A percentile compares a stretch with the other conserved stretches of the same genome.
These are phyloP conservation scores for Ilex paraguariensis DNA, from an alignment of 305 asterid species.

Conservation along the genomic window DNA sequence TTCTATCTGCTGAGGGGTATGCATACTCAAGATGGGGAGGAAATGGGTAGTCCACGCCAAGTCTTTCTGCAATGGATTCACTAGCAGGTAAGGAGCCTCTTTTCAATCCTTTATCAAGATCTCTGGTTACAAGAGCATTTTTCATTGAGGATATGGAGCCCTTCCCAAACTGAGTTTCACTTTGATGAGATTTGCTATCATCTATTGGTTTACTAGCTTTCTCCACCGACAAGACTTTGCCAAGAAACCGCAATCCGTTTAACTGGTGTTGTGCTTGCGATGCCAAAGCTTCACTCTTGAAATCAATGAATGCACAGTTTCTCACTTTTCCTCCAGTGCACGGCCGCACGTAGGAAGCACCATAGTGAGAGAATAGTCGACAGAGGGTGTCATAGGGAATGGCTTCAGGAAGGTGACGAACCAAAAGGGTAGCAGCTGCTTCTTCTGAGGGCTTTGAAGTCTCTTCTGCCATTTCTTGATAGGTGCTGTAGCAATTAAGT, in stretches of 20 bases:
- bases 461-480: too few relatives aligned
- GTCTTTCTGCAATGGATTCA: slow-evolving; percentile 75
- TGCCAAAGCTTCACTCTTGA: slow-evolving; percentile 59
- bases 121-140: slow-evolving; percentile 26
- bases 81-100: slow-evolving; percentile 20
- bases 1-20: slow-evolving; percentile 94
- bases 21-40: slow-evolving; percentile 94
- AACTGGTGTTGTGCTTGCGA: slow-evolving; percentile 74
- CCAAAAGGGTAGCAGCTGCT: slow-evolving; percentile 41
- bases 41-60: slow-evolving; percentile 87
- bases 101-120: slow-evolving; percentile 25
- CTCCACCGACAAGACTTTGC: slow-evolving; percentile 69
- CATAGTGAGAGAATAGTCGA: slow-evolving; percentile 74
- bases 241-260: slow-evolving; percentile 84
- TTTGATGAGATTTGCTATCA: slow-evolving; percentile 26
- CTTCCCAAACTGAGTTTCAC: slow-evolving; percentile 27
- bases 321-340: slow-evolving; percentile 61
- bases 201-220: slow-evolving; percentile 45
- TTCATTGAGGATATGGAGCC: slow-evolving; percentile 18
- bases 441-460: background rate
- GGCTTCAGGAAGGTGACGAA: slow-evolving; percentile 91
- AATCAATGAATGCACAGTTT: slow-evolving; percentile 80
- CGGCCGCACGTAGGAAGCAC: slow-evolving; percentile 75
- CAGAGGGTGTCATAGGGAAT: slow-evolving; percentile 63
- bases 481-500: too few relatives aligned